phyloP scores from a whole-genome alignment of 306 rosid species.

The Lathyrus oleraceus region DNA sequence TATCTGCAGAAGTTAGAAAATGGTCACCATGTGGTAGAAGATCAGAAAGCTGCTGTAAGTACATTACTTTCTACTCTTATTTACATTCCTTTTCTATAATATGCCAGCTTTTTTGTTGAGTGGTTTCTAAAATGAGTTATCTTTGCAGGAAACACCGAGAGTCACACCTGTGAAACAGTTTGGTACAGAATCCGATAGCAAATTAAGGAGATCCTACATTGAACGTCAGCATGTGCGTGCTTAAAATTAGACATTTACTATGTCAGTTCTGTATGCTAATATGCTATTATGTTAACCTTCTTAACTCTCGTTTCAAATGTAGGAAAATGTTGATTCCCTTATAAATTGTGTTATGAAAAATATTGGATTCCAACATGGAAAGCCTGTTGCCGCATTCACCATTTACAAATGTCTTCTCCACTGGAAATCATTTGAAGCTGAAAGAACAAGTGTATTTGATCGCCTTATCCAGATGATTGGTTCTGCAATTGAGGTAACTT shows the following conservation, averaged over 20 bases:
- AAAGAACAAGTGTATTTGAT: slow-evolving; percentile 98
- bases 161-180: slow-evolving; percentile 76
- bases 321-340: slow-evolving; percentile 98
- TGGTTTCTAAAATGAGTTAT: slow-evolving; percentile 30
- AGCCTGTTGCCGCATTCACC: slow-evolving; percentile 96
- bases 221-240: slow-evolving; percentile 92
- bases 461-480: slow-evolving; percentile 99
- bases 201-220: slow-evolving; percentile 76
- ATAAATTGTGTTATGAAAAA: slow-evolving; percentile 79
- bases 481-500: slow-evolving; percentile 87
- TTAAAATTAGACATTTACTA: slow-evolving; percentile 31
- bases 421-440: slow-evolving; percentile 99
- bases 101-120: slow-evolving; percentile 24
- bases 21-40: slow-evolving; percentile 76
- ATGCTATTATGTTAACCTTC: slow-evolving; percentile 3
- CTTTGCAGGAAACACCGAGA: slow-evolving; percentile 62
- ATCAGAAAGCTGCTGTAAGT: slow-evolving; percentile 61
- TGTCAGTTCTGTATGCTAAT: slow-evolving; percentile 17
- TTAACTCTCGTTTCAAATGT: slow-evolving; percentile 38
- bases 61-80: slow-evolving; percentile 21
- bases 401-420: slow-evolving; percentile 96
- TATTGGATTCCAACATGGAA: slow-evolving; percentile 85
- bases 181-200: slow-evolving; percentile 85
- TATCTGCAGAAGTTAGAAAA: slow-evolving; percentile 73
- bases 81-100: background rate